Conservation (phyloP, 768 basidiomycete species). For the Glaciozyma martinii region DNA sequence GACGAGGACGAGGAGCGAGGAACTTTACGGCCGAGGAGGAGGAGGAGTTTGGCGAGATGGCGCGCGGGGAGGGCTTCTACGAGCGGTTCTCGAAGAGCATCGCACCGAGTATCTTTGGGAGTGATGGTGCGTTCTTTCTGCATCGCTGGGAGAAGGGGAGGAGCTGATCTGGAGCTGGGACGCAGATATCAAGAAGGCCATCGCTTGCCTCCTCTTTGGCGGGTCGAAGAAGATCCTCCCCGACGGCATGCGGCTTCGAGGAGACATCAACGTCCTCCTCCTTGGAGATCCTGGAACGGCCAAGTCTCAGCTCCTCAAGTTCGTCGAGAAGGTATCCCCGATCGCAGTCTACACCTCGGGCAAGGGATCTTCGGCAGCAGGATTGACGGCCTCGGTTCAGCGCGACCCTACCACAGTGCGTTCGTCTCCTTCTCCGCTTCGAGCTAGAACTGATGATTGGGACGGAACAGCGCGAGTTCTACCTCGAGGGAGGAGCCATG, state of each 20-base stretch:
- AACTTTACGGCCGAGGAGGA: constrained; percentile 88
- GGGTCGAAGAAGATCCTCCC: constrained; percentile 95
- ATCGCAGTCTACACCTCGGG: constrained; percentile 98
- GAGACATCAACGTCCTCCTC: constrained; percentile 93
- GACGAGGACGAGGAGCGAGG: constrained; percentile 53
- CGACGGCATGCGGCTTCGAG: constrained; percentile 91
- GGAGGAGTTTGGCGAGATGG: constrained; percentile 86
- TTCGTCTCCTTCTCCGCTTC: neutral
- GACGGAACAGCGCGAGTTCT: constrained; percentile 77
- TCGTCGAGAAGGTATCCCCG: constrained; percentile 96
- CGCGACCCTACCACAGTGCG: constrained; percentile 53
- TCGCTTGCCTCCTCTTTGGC: constrained; percentile 89
- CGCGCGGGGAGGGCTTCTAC: constrained; percentile 73
- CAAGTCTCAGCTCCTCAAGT: constrained; percentile 94
- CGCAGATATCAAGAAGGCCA: constrained; percentile 94
- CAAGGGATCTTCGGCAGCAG: constrained; percentile 95
- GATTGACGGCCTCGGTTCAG: constrained; percentile 95
- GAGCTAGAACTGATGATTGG: neutral
- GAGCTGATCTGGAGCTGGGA: neutral
- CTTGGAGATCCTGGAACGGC: constrained; percentile 98
- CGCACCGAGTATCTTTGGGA: constrained; percentile 93
- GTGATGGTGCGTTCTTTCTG: constrained; percentile 53
- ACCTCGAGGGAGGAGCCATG: constrained; percentile 98
- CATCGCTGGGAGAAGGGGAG: neutral
- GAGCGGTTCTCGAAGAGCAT: constrained; percentile 90